Base-by-base conservation (phyloP, 176 grass and related monocot species). In the Oryza rufipogon region DNA sequence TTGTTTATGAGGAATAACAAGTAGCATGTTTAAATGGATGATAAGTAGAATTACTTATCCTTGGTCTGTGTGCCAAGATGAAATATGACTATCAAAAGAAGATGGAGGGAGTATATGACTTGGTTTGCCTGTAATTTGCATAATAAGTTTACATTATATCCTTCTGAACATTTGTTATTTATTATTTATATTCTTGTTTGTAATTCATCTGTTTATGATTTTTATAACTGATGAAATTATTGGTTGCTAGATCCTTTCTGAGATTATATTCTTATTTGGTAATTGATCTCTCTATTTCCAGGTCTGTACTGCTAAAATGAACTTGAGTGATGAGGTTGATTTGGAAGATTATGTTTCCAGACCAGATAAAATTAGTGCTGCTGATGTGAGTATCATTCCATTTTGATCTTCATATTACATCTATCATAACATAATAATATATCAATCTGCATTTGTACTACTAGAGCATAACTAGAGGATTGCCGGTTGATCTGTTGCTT, bases 301-400 rank as follows among this genome's bases (percentile, higher is more conserved):
- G 96, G 96, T 99, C 9, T 99, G 93, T 74, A 99, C 93, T 73
- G 90, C 96, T 64, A 96, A 96, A 80, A 99, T 99, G 96, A 99
- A 99, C 79, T 89, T 99, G 66, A 84, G 93, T 84, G 96, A 99
- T 1, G 96, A 96, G 75, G 93, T 99, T 26, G 96, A 99, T 78
- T 91, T 99, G 89, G 93, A 99, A 89, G 96, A 99, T 86, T 96
- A 95, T 83, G 91, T 99, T 14, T 96, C 86, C 48, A 88, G 93
- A 90, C 93, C 96, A 6, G 96, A 99, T 78, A 99, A 96, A 93
- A 99, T 99, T 68, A 99, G 91, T 84, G 96, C 93, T 81, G 96
- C 93, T 80, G 93, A 99, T 86, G 96, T 99, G 70, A 94, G 91
- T 36, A 41, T 61, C 51, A 51, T 49, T 76, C 74, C 23, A 25